Evolutionary conservation across 2,329 filamentous ascomycete genomes (phyloP).

Genomic region (Passalora sequoiae): DNA sequence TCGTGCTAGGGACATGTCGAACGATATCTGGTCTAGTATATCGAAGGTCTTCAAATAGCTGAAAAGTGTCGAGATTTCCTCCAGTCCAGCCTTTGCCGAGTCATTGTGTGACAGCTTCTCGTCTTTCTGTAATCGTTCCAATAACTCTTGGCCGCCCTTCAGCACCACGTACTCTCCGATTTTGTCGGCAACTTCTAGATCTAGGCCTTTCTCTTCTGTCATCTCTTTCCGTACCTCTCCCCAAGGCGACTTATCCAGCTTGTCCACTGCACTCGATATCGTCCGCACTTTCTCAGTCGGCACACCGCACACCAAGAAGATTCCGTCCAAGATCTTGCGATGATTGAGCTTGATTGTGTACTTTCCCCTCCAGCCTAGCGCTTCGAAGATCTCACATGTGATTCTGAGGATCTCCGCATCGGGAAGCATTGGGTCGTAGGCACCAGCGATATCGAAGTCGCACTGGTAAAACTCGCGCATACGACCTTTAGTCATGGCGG

Average conservation of each 20-base stretch:
- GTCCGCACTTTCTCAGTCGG: conserved; percentile 79
- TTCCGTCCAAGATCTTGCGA: conserved; percentile 85
- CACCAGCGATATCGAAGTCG: conserved; percentile 90
- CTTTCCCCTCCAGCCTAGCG: conserved; percentile 65
- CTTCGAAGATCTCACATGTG: conserved; percentile 77
- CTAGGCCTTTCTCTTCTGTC: conserved; percentile 84
- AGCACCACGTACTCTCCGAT: conserved; percentile 81
- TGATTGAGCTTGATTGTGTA: conserved; percentile 94
- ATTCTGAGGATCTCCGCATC: conserved; percentile 87
- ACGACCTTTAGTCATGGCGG: conserved; percentile 81
- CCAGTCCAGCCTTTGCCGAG: conserved; percentile 71
- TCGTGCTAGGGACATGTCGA: conserved; percentile 84
- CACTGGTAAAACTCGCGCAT: conserved; percentile 98
- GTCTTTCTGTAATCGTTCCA: conserved; percentile 64
- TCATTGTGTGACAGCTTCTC: conserved; percentile 64
- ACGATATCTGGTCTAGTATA: conserved; percentile 68
- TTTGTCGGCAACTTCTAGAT: conserved; percentile 70
- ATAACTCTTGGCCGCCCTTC: conserved; percentile 69
- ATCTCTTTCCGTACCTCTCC: conserved; percentile 85
- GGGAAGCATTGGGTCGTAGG: conserved; percentile 83
- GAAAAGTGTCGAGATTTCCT: conserved; percentile 75
- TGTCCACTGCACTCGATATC: conserved; percentile 91
- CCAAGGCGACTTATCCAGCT: conserved; percentile 88
- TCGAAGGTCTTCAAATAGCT: conserved; percentile 75
- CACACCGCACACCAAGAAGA: conserved; percentile 88